These are phyloP conservation scores for Plantago ovata DNA, from an alignment of 257 asterid genomes.

Conservation along the genomic window DNA sequence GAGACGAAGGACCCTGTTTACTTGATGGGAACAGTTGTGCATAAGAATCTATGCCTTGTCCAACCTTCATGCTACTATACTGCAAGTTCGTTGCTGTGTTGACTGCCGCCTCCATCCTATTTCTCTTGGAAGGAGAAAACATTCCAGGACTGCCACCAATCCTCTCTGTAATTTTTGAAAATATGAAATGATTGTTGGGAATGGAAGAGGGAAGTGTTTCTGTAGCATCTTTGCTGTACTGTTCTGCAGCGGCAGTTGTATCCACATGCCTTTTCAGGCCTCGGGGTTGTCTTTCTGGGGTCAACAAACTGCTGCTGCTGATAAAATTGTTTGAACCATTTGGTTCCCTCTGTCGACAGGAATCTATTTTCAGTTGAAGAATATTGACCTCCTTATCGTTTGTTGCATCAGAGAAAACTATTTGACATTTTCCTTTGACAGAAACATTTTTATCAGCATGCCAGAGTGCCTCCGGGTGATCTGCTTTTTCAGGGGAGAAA, in stretches of 20 bases:
- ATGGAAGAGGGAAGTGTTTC: constrained; percentile 41
- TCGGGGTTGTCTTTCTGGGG: constrained; percentile 36
- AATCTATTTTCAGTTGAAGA: constrained; percentile 27
- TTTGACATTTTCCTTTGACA: constrained; percentile 58
- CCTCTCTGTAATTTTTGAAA: constrained; percentile 25
- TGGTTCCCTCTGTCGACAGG: constrained; percentile 21
- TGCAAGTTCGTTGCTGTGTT: constrained; percentile 28
- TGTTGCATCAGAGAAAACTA: constrained; percentile 61
- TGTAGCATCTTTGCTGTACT: constrained; percentile 34
- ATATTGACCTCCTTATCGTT: constrained; percentile 55
- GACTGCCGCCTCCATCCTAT: constrained; percentile 47
- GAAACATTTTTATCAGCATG: constrained; percentile 25
- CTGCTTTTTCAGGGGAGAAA: constrained; percentile 27
- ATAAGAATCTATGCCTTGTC: constrained; percentile 22
- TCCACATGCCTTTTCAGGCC: constrained; percentile 42
- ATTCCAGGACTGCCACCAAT: constrained; percentile 27
- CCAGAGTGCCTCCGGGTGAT: constrained; percentile 24
- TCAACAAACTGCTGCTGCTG: constrained; percentile 37
- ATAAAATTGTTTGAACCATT: constrained; percentile 34
- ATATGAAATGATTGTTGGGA: constrained; percentile 36
- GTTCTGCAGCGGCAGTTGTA: constrained; percentile 34
- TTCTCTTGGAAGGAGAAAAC: constrained; percentile 56
- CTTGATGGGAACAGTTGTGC: constrained; percentile 21
- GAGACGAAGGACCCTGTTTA: constrained; percentile 21
- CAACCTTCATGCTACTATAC: constrained; percentile 15